A percentile compares a stretch with the other conserved stretches of the same genome.
These are phyloP conservation scores for Penicillium manginii DNA, from an alignment of 495 filamentous ascomycete genomes.

Conservation along the genomic window DNA sequence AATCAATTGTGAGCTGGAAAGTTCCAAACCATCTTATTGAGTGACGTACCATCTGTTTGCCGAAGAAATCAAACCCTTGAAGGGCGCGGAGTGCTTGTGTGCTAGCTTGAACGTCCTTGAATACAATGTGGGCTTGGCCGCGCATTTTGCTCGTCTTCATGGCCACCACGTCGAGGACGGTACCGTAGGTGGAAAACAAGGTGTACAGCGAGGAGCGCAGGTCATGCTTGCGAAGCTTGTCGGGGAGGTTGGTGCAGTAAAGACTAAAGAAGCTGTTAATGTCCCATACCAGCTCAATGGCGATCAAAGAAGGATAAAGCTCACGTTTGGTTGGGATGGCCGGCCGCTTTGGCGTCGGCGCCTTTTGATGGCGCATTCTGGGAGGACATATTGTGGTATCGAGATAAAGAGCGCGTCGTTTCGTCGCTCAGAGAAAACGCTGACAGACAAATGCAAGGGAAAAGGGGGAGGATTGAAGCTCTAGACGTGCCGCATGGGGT, in stretches of 20 bases:
- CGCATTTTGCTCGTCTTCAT: slow-evolving; percentile 89
- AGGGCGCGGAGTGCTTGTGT: slow-evolving; percentile 88
- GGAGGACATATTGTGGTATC: slow-evolving; percentile 39
- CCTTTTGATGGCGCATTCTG: slow-evolving; percentile 41
- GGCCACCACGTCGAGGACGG: slow-evolving; percentile 91
- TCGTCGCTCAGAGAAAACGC: background rate
- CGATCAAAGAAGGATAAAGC: slow-evolving; percentile 30
- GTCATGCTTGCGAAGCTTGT: slow-evolving; percentile 85
- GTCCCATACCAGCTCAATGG: slow-evolving; percentile 15
- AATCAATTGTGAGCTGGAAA: slow-evolving; percentile 13
- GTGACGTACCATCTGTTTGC: slow-evolving; percentile 76
- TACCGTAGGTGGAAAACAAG: slow-evolving; percentile 91
- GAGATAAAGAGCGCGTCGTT: background rate
- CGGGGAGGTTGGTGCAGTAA: slow-evolving; percentile 83
- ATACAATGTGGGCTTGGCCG: slow-evolving; percentile 92
- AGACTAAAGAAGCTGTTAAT: slow-evolving; percentile 59
- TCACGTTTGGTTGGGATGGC: slow-evolving; percentile 74
- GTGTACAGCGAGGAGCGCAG: slow-evolving; percentile 84
- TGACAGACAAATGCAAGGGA: background rate
- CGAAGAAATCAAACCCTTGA: slow-evolving; percentile 86
- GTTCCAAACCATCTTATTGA: background rate
- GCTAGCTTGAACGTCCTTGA: slow-evolving; percentile 81
- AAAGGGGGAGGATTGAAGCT: slow-evolving; percentile 15
- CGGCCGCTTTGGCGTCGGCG: slow-evolving; percentile 39
- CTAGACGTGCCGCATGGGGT: slow-evolving; percentile 14